Conservation (phyloP, 2,329 filamentous ascomycete species). For the Raffaelea arxii region DNA sequence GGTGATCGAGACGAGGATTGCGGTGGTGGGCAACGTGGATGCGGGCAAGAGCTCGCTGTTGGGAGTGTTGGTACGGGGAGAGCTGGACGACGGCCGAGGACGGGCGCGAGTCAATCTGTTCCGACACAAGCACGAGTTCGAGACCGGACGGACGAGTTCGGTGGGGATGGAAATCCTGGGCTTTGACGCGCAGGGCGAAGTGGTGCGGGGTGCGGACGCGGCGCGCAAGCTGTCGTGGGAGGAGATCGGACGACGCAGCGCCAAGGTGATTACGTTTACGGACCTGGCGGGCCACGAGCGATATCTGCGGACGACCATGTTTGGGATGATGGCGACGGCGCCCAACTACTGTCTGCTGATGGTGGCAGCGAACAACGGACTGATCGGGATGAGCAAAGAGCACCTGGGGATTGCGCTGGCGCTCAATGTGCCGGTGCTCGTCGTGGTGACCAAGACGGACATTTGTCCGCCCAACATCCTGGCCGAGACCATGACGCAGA, state of each 20-base stretch:
- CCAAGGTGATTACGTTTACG: conserved; percentile 94
- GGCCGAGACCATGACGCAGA: conserved; percentile 82
- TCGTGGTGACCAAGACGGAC: conserved; percentile 95
- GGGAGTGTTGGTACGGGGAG: conserved; percentile 90
- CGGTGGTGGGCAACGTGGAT: conserved; percentile 95
- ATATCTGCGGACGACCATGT: conserved; percentile 92
- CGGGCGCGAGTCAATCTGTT: conserved; percentile 93
- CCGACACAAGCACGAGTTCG: conserved; percentile 94
- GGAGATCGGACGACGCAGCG: conserved; percentile 88
- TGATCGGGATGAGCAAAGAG: conserved; percentile 98
- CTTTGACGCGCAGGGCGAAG: conserved; percentile 77
- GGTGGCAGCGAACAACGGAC: conserved; percentile 95
- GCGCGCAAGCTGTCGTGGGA: conserved; percentile 84
- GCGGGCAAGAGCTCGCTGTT: conserved; percentile 95
- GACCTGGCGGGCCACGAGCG: conserved; percentile 93
- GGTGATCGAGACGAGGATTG: conserved; percentile 91
- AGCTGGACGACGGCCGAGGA: conserved; percentile 87
- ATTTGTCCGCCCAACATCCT: conserved; percentile 95
- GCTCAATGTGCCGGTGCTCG: conserved; percentile 94
- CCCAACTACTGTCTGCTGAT: conserved; percentile 97
- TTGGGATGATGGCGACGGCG: conserved; percentile 85
- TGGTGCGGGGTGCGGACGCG: conserved; percentile 71
- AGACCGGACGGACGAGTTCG: conserved; percentile 88
- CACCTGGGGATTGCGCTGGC: conserved; percentile 91
- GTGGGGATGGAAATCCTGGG: conserved; percentile 99